Conservation (phyloP, 2,329 filamentous ascomycete genomes). For the Clarireedia monteithiana region DNA sequence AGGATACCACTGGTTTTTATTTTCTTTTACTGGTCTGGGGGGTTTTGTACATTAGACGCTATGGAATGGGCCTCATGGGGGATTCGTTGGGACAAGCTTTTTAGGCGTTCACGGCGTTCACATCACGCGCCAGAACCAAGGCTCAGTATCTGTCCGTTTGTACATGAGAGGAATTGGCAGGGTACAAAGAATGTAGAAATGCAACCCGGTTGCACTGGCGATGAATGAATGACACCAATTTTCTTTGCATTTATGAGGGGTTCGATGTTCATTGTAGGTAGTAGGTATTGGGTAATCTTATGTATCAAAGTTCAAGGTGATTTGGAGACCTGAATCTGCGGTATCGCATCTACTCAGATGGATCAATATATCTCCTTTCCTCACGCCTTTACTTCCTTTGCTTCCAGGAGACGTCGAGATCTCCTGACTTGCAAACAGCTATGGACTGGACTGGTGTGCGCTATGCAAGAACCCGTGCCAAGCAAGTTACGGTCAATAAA, state of each 20-base stretch:
- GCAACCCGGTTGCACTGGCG: background rate
- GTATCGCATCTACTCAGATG: no score
- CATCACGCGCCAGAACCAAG: no score
- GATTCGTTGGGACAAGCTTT: background rate
- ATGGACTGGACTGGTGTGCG: no score
- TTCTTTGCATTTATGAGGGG: background rate
- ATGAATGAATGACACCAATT: background rate
- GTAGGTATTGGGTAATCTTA: background rate
- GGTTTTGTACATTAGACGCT: constrained; percentile 7
- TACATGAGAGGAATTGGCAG: background rate
- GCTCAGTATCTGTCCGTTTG: background rate
- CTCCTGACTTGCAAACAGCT: no score
- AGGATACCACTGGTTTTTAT: constrained; percentile 5
- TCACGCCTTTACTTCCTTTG: no score
- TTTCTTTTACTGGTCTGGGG: background rate
- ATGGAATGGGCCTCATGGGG: constrained; percentile 6
- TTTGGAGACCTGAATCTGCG: no score
- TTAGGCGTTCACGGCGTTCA: constrained; percentile 3
- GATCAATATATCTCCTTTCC: no score
- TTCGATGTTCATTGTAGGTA: no score
- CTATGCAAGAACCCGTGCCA: no score
- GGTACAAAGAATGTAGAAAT: background rate
- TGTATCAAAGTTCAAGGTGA: background rate
- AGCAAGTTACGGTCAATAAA: no score
- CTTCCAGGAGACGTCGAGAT: no score